phyloP scores from a whole-genome alignment of 75 land plant species.

The Adiantum capillusveneris region DNA sequence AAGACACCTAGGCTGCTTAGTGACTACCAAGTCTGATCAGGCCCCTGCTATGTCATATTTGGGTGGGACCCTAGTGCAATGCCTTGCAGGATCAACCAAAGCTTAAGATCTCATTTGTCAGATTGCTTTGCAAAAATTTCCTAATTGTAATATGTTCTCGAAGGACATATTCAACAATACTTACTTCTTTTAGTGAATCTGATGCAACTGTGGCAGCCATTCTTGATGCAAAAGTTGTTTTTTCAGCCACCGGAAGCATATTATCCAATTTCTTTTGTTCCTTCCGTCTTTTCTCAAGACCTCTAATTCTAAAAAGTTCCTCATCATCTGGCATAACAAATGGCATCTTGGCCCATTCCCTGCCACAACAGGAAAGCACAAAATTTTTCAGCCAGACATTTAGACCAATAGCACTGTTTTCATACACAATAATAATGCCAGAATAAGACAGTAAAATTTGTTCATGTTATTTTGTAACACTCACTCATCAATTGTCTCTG shows the following conservation, averaged over 20 bases:
- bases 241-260: constrained; percentile 16
- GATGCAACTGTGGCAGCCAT: constrained; percentile 15
- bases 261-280: constrained; percentile 13
- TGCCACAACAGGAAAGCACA: neutral
- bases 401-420: neutral
- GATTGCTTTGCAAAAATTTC: no score
- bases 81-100: no score
- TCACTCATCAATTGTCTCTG: constrained; percentile 4
- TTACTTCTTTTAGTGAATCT: constrained; percentile 17
- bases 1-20: no score
- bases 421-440: neutral
- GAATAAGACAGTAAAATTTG: neutral
- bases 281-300: constrained; percentile 18
- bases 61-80: no score
- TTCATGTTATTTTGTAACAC: neutral
- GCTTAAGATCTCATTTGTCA: no score
- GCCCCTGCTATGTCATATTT: no score
- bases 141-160: no score
- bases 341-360: constrained; percentile 25
- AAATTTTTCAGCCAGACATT: neutral
- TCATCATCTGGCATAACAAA: constrained; percentile 34
- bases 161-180: no score
- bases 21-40: no score
- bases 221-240: constrained; percentile 28
- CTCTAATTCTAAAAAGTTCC: constrained; percentile 19